These are phyloP conservation scores for Luffa acutangula DNA, from an alignment of 306 rosid genomes.

Conservation along the genomic window DNA sequence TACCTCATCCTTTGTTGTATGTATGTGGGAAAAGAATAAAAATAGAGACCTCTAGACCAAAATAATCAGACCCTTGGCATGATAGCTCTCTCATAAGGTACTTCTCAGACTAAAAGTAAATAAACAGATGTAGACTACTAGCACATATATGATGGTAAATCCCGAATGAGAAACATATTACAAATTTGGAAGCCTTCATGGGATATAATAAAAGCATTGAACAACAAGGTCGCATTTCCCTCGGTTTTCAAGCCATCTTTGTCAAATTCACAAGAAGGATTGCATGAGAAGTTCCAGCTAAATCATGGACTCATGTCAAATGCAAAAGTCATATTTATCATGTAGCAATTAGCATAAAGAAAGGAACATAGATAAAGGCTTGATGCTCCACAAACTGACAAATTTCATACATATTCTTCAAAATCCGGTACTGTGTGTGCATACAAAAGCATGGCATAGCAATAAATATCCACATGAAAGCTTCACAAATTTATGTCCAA, in stretches of 20 bases:
- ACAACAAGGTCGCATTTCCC: neutral
- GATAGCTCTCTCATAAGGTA: neutral
- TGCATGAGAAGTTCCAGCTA: neutral
- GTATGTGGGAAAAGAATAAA: neutral
- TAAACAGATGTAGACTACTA: neutral
- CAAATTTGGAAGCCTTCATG: neutral
- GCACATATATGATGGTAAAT: neutral
- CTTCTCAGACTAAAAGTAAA: neutral
- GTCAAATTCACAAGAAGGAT: neutral
- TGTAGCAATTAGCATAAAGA: neutral
- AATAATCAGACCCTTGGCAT: neutral
- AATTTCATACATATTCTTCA: neutral
- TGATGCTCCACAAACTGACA: neutral
- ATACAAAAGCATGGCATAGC: neutral
- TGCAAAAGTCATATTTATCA: neutral
- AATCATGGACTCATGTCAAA: neutral
- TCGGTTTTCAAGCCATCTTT: neutral
- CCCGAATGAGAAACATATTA: neutral
- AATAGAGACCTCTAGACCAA: neutral
- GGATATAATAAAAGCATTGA: neutral
- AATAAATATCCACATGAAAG: neutral
- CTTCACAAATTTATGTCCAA: neutral
- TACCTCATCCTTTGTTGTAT: neutral
- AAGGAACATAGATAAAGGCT: neutral
- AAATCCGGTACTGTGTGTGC: neutral